These are phyloP conservation scores for Colletotrichum simmondsii DNA, from an alignment of 2,329 filamentous ascomycete species.

Conservation along the genomic window DNA sequence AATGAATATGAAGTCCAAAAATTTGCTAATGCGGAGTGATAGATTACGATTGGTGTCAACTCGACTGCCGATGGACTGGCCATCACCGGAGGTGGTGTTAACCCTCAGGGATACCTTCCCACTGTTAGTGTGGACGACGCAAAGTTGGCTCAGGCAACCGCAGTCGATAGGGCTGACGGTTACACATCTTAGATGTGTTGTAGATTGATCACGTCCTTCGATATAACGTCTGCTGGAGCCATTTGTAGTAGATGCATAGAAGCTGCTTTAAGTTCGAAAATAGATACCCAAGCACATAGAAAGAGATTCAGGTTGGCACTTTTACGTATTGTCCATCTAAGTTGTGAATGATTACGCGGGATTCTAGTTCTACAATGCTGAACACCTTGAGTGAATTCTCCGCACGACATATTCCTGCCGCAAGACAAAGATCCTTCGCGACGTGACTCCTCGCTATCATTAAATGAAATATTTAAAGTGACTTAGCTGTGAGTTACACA, in stretches of 20 bases:
- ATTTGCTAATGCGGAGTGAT: no score
- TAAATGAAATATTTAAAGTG: background rate
- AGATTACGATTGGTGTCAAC: no score
- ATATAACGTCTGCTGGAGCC: background rate
- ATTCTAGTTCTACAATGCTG: no score
- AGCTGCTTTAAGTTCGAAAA: background rate
- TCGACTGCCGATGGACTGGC: no score
- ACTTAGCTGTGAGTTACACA: background rate
- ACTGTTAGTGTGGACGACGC: conserved; percentile 9
- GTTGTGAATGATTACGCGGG: background rate
- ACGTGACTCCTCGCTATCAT: background rate
- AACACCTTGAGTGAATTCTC: no score
- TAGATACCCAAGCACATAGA: background rate
- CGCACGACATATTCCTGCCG: background rate
- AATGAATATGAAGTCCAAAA: no score
- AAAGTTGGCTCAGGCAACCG: conserved; percentile 11
- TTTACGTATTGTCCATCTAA: background rate
- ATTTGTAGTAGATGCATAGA: background rate
- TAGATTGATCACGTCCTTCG: no score
- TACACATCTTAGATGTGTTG: background rate
- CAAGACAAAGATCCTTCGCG: background rate
- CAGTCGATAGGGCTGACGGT: conserved; percentile 3
- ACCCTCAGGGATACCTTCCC: conserved; percentile 9
- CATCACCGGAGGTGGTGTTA: background rate
- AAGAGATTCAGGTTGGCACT: background rate